Evolutionary conservation across 805 yeast genomes (phyloP), one percentile per base, ranked within the genome.

Genomic region (Yarrowia sp.): DNA sequence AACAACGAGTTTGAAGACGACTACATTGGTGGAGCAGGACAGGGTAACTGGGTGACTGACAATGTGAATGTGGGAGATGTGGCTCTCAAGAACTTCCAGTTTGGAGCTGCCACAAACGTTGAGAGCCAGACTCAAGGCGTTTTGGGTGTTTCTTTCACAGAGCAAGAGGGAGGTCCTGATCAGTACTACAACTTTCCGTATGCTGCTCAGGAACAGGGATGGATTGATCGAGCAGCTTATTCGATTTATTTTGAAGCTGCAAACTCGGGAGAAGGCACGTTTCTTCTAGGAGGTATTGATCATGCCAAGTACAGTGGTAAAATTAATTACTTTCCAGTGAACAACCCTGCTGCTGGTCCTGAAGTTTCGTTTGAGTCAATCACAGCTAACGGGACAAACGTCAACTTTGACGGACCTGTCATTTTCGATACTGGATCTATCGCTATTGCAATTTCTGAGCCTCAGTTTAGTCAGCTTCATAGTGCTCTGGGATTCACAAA

Each of bases 221-320:
- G 5, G 26, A 50, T 50, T n/a, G 41, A 50, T 11, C 36, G 11
- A 3, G 56, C 11, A 2, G 56, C 41, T 10, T 50, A 35, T 26
- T 50, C 41, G 2, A 9, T 50, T n/a, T 36, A n/a, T 26, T 50
- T 50, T 16, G 56, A 35, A 11, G 14, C 22, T 5, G 10, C 56
- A 8, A 8, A 3, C 2, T 50, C 56, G 8, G 26, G 15, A 7
- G 26, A 50, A 1, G 56, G 56, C 4, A 36, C 22, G 2, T 36
- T 50, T 16, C 10, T 50, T 22, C 41, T 50, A 4, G 56, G 56
- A n/a, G 41, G 56, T 1, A 36, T 50, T 9, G 56, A 50, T 5
- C 42, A 50, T 11, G 56, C 41, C 11, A 50, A 50, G 56, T 50
- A 50, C 56, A n/a, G 5, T 2, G 56, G 56, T 11, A 32, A 36